These are phyloP conservation scores for Xylogone sp. DNA, from an alignment of 2,329 filamentous ascomycete species.

Conservation along the genomic window DNA sequence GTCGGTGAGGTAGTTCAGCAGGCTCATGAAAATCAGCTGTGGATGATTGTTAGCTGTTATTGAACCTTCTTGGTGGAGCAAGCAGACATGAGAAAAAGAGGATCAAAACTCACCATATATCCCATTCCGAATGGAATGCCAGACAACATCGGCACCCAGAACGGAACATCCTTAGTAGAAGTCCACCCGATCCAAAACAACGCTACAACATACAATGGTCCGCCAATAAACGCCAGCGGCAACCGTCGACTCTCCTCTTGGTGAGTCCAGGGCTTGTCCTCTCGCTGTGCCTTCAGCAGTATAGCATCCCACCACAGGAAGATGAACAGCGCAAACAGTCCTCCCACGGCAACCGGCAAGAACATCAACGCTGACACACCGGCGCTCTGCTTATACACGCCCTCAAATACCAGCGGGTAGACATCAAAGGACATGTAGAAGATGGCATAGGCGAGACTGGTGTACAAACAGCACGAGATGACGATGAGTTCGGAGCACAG, in stretches of 20 bases:
- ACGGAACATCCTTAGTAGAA: conserved; percentile 44
- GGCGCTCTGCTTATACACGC: conserved; percentile 54
- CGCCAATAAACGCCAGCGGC: conserved; percentile 45
- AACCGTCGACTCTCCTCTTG: conserved; percentile 48
- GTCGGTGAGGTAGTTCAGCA: conserved; percentile 56
- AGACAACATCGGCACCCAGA: conserved; percentile 52
- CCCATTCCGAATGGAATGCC: conserved; percentile 51
- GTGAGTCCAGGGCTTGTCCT: conserved; percentile 40
- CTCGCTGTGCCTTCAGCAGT: conserved; percentile 45
- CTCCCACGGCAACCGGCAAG: conserved; percentile 46
- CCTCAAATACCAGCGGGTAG: conserved; percentile 60
- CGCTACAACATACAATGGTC: conserved; percentile 38
- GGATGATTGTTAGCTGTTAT: too few species aligned
- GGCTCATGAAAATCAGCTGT: conserved; percentile 50
- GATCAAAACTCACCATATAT: conserved; percentile 37
- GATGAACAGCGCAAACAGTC: conserved; percentile 44
- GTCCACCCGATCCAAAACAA: conserved; percentile 60
- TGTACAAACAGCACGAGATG: conserved; percentile 58
- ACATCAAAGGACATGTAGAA: conserved; percentile 64
- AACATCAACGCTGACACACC: conserved; percentile 58
- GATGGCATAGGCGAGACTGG: conserved; percentile 56
- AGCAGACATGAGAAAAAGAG: too few species aligned
- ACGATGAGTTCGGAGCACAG: conserved; percentile 59
- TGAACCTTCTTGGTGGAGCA: too few species aligned
- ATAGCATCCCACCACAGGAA: conserved; percentile 51